phyloP scores from a whole-genome alignment of 2,329 filamentous ascomycete species.

The Neonectria hederae region DNA sequence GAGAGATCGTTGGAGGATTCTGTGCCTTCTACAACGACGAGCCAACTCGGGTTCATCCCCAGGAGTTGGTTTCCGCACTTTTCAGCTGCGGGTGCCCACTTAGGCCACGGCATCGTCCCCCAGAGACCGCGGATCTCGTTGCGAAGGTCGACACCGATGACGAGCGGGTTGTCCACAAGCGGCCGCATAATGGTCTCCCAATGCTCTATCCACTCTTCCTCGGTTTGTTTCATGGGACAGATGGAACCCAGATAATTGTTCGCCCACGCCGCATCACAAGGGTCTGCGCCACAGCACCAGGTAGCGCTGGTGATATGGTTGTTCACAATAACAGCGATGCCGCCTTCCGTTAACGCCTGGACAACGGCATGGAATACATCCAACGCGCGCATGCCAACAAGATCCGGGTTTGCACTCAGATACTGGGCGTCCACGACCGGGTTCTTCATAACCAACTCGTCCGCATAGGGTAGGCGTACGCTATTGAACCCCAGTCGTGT shows the following conservation, averaged over 20 bases:
- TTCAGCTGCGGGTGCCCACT: constrained; percentile 72
- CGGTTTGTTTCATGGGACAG: constrained; percentile 70
- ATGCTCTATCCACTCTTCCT: constrained; percentile 72
- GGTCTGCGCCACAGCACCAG: constrained; percentile 75
- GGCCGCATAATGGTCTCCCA: constrained; percentile 72
- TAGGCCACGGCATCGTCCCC: constrained; percentile 74
- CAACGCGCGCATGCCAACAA: constrained; percentile 64
- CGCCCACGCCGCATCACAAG: constrained; percentile 73
- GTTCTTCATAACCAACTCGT: constrained; percentile 72
- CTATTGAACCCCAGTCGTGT: constrained; percentile 74
- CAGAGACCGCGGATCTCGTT: constrained; percentile 76
- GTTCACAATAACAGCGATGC: constrained; percentile 73
- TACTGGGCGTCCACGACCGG: constrained; percentile 60
- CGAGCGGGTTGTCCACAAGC: constrained; percentile 66
- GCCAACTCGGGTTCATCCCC: constrained; percentile 68
- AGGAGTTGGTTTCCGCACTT: constrained; percentile 69
- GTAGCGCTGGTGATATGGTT: constrained; percentile 75
- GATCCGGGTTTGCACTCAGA: constrained; percentile 68
- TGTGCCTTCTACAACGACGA: constrained; percentile 74
- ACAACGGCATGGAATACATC: constrained; percentile 70
- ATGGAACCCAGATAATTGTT: constrained; percentile 70
- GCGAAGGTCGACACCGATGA: constrained; percentile 73
- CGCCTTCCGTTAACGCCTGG: constrained; percentile 67
- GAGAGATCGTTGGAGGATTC: constrained; percentile 73
- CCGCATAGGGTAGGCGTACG: constrained; percentile 73